phyloP scores from a whole-genome alignment of 306 rosid species.

The Dicorynia guianensis region DNA sequence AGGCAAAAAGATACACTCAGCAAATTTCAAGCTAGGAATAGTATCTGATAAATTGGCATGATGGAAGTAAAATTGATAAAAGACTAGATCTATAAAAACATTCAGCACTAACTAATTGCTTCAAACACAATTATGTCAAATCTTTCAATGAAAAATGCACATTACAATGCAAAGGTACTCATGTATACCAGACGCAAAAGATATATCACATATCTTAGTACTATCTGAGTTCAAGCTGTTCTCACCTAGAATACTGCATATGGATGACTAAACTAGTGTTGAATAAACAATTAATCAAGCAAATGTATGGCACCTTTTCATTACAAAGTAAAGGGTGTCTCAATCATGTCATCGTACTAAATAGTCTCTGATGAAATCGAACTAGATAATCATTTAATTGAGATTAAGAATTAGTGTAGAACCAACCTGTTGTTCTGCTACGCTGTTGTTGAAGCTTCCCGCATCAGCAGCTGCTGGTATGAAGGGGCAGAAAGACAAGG shows the following conservation, averaged over 20 bases:
- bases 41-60: constrained; percentile 3
- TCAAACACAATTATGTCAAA: constrained; percentile 18
- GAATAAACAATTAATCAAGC: neutral
- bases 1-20: constrained; percentile 44
- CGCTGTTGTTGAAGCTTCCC: constrained; percentile 96
- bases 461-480: constrained; percentile 71
- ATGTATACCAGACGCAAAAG: neutral
- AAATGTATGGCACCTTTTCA: neutral
- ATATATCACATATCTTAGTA: neutral
- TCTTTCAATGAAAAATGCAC: constrained; percentile 7
- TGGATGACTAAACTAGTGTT: neutral
- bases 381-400: constrained; percentile 10
- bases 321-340: neutral
- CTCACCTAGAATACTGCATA: neutral
- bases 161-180: neutral
- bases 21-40: constrained; percentile 15
- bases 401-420: constrained; percentile 13
- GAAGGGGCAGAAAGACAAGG: constrained; percentile 24
- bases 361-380: constrained; percentile 30
- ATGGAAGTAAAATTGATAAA: constrained; percentile 10
- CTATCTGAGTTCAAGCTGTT: neutral
- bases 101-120: constrained; percentile 28
- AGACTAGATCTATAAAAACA: constrained; percentile 13
- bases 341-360: constrained; percentile 20
- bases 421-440: constrained; percentile 97